Base-by-base conservation (phyloP, 306 rosid species). In the Sophora flavescens region DNA sequence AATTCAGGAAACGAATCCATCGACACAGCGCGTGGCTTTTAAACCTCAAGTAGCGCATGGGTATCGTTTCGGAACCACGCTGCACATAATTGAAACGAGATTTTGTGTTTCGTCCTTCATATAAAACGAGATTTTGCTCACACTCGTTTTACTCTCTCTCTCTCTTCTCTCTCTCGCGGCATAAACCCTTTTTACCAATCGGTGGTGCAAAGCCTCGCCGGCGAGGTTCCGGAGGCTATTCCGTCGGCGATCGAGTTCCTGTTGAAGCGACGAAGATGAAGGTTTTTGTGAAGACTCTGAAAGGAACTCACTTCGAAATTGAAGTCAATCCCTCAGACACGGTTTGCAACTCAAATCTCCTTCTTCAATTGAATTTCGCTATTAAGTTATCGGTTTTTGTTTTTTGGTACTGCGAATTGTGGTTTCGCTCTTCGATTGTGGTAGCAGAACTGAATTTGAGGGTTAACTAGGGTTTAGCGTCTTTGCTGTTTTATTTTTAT, bases 221-320 rank as follows among this genome's bases (percentile, higher is more conserved):
- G 72, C 32, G 75, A 48, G 74, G 72, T 66, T 72, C 22, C 65
- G 8, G 81, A 74, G 30, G 5, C 17, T 62, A 36, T 42, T 48
- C 41, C 62, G 78, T 68, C 77, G 77, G 68, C 57, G 69, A 84
- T 75, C 81, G 35, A 80, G 67, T 52, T 1, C 36, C 15, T 42
- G 83, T 26, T 38, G 68, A 33, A 6, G 75, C 18, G 16, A 54
- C 12, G 82, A 85, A 62, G 88, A 92, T 92, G 97, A 92, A 92
- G 90, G 48, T 92, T 80, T 89, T 85, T 61, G 90, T 92, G 35
- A 92, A 88, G 88, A 90, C 96, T 85, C 91, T 92, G 56, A 92
- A 88, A 59, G 96, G 96, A 54, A 76, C 89, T 6, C 96, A 92
- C 89, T 92, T 92, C 74, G 96, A 92, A 82, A 81, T 92, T 75